phyloP scores from a whole-genome alignment of 1,284 basidiomycete species.

The Naganishia cerealis region DNA sequence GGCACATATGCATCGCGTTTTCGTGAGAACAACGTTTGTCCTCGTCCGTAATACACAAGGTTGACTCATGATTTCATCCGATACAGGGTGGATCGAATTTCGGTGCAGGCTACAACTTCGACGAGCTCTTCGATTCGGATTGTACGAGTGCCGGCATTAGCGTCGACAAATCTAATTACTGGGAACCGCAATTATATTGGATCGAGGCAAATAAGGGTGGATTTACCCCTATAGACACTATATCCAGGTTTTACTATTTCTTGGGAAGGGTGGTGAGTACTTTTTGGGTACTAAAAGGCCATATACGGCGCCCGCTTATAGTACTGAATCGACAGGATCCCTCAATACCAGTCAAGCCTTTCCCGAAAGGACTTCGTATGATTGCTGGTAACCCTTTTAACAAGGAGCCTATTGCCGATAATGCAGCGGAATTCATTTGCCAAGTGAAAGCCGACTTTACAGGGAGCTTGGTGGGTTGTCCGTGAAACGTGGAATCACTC shows the following conservation, averaged over 20 bases:
- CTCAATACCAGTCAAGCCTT: conserved; percentile 26
- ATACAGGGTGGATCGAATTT: conserved; percentile 28
- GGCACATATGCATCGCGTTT: conserved; percentile 35
- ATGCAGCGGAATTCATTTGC: conserved; percentile 24
- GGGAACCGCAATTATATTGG: conserved; percentile 30
- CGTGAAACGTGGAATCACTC: neutral
- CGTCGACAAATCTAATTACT: conserved; percentile 28
- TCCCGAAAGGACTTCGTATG: conserved; percentile 28
- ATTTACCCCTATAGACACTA: conserved; percentile 1
- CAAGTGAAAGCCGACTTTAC: conserved; percentile 11
- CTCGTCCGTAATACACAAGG: neutral
- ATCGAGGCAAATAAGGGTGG: conserved; percentile 6
- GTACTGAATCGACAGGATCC: neutral
- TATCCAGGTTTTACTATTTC: conserved; percentile 28
- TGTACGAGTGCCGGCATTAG: conserved; percentile 24
- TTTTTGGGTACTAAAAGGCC: neutral
- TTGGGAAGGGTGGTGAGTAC: conserved; percentile 15
- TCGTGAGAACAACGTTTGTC: conserved; percentile 3
- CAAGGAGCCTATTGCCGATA: conserved; percentile 9
- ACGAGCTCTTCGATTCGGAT: neutral
- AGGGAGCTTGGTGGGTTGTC: conserved; percentile 17
- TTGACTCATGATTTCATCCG: neutral
- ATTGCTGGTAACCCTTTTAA: conserved; percentile 16
- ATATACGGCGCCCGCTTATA: neutral
- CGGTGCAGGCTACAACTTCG: conserved; percentile 23